A percentile compares a stretch with the other conserved stretches of the same genome.
These are phyloP conservation scores for Chenopodium album DNA, from an alignment of 148 eudicot species.

Conservation along the genomic window DNA sequence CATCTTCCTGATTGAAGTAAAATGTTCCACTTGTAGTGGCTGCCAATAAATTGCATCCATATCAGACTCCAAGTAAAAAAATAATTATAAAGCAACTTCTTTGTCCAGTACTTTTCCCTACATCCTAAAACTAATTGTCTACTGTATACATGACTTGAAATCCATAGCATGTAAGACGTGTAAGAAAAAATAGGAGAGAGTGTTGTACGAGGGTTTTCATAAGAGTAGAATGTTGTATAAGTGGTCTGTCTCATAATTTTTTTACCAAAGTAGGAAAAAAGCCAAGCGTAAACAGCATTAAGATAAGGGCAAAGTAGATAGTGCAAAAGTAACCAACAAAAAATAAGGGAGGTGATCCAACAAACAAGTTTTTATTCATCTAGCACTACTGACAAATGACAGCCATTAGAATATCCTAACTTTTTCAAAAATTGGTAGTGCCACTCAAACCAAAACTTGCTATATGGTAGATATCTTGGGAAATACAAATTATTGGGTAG, in stretches of 20 bases:
- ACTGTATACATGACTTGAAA: background rate
- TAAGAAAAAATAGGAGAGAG: too few relatives aligned
- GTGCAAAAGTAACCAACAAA: too few relatives aligned
- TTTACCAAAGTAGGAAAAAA: too few relatives aligned
- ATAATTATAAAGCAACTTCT: background rate
- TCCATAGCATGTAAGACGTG: too few relatives aligned
- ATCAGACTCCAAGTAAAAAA: constrained; percentile 13
- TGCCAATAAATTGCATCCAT: constrained; percentile 37
- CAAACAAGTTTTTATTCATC: background rate
- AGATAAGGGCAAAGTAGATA: too few relatives aligned
- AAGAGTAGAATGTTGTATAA: too few relatives aligned
- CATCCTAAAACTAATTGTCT: background rate
- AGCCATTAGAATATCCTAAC: too few relatives aligned
- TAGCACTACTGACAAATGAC: background rate
- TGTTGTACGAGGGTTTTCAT: too few relatives aligned
- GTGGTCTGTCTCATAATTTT: too few relatives aligned
- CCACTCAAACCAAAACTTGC: background rate
- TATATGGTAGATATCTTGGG: background rate
- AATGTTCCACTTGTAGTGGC: constrained; percentile 91
- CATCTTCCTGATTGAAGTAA: constrained; percentile 75
- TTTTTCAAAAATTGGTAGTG: background rate
- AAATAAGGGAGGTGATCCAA: background rate
- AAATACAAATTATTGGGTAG: background rate
- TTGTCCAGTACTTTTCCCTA: background rate
- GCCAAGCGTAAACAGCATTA: too few relatives aligned